Evolutionary conservation across 2,329 filamentous ascomycete species (phyloP), one percentile per base, ranked within the genome.

Genomic region (Truncatella angustata): DNA sequence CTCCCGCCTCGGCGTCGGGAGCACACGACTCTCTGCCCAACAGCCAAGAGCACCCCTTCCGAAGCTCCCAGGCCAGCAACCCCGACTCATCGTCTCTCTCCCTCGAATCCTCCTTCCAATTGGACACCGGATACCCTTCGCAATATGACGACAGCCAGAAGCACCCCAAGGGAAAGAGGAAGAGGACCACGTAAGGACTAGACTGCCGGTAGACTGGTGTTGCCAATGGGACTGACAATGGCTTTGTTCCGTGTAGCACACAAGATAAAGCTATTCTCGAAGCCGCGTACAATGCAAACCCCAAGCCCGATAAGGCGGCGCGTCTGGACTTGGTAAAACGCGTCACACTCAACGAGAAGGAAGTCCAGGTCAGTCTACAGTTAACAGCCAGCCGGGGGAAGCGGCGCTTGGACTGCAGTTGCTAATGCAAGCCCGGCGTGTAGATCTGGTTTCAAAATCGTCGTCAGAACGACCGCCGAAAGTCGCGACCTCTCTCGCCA

Each of bases 381-480:
- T 14, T 34, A 43, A 18, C 32, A 20, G 11, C 18, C 42, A 35
- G 42, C 35, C 39, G 32, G 12, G 12, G 12, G 43, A 37, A 56
- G 54, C 48, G 34, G 44, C 12, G 12, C 9, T 5, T 24, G 5
- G n/a, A 16, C 24, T 7, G 28, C 37, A 20, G 16, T 40, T 24
- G 54, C 58, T 63, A 58, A 66, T 53, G 54, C 48, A 58, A 60
- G 39, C 24, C 57, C 50, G 43, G 21, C 42, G 30, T 43, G 28
- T 47, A 97, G 93, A 96, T 97, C 62, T 97, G 93, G 93, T 97
- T 97, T 73, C 93, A 97, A 66, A 97, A 97, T 66, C 85, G 91
- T 65, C 83, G 93, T 59, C 93, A 97, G 70, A 96, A 95, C 70
- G 90, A 95, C 68, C 84, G 93, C 62, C 84, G 93, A 60, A 95